phyloP scores from a whole-genome alignment of 345 rosid genomes.

The Erysimum cheiranthoides region DNA sequence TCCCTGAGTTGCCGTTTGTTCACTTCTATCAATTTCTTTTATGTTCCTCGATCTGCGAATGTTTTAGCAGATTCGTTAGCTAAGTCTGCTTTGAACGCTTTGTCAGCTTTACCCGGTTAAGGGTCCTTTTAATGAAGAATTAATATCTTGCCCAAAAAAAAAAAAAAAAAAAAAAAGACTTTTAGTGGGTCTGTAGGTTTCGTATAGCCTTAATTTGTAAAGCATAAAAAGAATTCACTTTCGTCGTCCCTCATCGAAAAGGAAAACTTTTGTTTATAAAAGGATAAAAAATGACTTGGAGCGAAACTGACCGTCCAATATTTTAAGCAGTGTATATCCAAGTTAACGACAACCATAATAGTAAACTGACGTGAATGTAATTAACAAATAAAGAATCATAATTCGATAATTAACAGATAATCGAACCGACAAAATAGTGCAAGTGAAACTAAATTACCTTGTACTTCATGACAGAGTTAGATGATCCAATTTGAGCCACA shows the following conservation, averaged over 20 bases:
- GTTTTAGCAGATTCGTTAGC: no score
- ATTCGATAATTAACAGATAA: not conserved
- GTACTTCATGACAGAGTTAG: not conserved
- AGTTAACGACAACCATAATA: not conserved
- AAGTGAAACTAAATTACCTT: slow-evolving; percentile 1
- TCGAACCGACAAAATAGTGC: slow-evolving; percentile 25
- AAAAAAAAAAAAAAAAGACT: no score
- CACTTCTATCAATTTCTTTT: no score
- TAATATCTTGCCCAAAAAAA: no score
- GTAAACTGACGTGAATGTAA: not conserved
- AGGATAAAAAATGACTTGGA: slow-evolving; percentile 2
- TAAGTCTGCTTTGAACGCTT: no score
- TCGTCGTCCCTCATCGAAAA: not conserved
- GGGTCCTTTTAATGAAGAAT: no score
- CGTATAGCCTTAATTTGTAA: not conserved
- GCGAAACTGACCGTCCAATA: slow-evolving; percentile 18
- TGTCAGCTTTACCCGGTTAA: no score
- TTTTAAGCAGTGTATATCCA: not conserved
- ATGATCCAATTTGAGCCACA: not conserved
- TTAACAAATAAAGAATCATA: not conserved
- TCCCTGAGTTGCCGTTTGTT: no score
- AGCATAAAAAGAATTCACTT: not conserved
- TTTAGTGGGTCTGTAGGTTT: not conserved
- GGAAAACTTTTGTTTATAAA: not conserved
- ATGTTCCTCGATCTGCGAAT: no score